A percentile compares a stretch with the other conserved stretches of the same genome.
These are phyloP conservation scores for Boletus patriciae DNA, from an alignment of 768 basidiomycete species.

Conservation along the genomic window DNA sequence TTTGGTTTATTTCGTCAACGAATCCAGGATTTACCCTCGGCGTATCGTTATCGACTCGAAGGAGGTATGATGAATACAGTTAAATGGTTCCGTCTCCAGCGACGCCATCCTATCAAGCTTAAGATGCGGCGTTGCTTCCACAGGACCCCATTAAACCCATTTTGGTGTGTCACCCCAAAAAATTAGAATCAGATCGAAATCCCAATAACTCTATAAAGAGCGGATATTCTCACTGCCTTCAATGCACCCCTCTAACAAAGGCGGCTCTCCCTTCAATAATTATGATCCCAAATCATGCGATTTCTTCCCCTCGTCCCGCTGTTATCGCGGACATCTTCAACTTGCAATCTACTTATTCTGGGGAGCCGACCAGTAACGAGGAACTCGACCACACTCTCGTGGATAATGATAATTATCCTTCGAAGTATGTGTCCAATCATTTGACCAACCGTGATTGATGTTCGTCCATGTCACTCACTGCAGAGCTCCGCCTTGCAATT, in stretches of 20 bases:
- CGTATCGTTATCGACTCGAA: no score
- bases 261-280: neutral
- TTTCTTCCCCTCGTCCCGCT: neutral
- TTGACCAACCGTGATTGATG: neutral
- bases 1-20: no score
- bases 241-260: neutral
- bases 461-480: neutral
- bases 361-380: neutral
- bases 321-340: neutral
- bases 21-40: no score
- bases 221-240: neutral
- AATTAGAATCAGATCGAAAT: neutral
- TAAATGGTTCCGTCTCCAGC: neutral
- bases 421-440: neutral
- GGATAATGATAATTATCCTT: neutral
- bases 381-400: neutral
- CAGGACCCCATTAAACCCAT: neutral
- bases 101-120: neutral
- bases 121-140: neutral
- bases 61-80: no score
- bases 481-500: neutral
- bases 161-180: neutral
- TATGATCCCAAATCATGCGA: neutral
- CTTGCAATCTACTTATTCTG: neutral
- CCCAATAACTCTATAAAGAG: neutral